Percentiles rank a stretch among this genome's conserved stretches.
These are phyloP conservation scores for Moesziomyces sp. DNA, from an alignment of 1,284 basidiomycete genomes.

Conservation along the genomic window DNA sequence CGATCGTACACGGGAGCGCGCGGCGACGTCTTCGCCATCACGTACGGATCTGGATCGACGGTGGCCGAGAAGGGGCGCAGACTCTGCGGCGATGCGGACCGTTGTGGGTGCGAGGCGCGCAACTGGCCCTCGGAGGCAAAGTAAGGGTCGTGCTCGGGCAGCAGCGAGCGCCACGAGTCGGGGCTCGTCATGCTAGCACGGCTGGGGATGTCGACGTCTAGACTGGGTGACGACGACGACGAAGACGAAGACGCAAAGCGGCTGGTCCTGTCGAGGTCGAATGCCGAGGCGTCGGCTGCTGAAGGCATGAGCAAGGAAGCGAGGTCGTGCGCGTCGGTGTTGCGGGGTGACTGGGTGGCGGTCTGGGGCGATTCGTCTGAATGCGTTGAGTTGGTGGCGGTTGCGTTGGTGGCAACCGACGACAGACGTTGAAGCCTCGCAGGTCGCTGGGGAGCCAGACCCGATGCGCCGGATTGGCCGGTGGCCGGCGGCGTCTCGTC, in stretches of 20 bases:
- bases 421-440: slow-evolving; percentile 38
- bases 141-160: slow-evolving; percentile 56
- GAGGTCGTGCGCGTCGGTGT: slow-evolving; percentile 8
- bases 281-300: not conserved
- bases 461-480: not conserved
- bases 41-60: slow-evolving; percentile 27
- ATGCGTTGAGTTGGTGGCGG: slow-evolving; percentile 19
- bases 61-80: slow-evolving; percentile 11
- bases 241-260: not conserved
- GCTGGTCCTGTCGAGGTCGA: not conserved
- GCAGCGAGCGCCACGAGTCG: slow-evolving; percentile 55
- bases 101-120: slow-evolving; percentile 11
- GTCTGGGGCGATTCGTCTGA: slow-evolving; percentile 26
- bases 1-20: slow-evolving; percentile 13
- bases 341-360: slow-evolving; percentile 19
- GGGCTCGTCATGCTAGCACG: slow-evolving; percentile 42
- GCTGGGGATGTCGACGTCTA: slow-evolving; percentile 10
- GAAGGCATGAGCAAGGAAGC: slow-evolving; percentile 11
- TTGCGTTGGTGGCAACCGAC: slow-evolving; percentile 35
- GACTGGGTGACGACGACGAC: slow-evolving; percentile 3
- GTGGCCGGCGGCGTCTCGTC: not conserved
- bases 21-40: slow-evolving; percentile 25
- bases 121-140: slow-evolving; percentile 39
- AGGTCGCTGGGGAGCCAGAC: slow-evolving; percentile 32
- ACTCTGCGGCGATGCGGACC: slow-evolving; percentile 25